Conservation (phyloP, 352 stramenopile genomes). For the Phytophthora citricola region DNA sequence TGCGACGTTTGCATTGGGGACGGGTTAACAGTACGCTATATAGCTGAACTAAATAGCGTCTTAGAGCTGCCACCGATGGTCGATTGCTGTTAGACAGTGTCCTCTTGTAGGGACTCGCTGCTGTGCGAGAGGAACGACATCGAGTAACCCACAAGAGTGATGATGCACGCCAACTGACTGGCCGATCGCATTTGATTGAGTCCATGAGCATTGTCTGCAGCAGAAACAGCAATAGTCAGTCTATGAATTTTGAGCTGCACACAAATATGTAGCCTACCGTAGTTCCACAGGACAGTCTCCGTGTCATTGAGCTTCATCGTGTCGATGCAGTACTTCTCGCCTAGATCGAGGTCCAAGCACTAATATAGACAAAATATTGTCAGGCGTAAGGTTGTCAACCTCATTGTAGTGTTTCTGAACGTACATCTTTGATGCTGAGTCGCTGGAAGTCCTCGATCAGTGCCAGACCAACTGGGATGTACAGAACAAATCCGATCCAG, state of each 20-base stretch:
- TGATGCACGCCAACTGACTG: constrained; percentile 50
- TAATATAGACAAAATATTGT: constrained; percentile 13
- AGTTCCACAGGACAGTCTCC: constrained; percentile 77
- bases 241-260: too few relatives aligned
- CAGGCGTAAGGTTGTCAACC: neutral
- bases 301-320: constrained; percentile 56
- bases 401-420: neutral
- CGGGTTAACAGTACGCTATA: neutral
- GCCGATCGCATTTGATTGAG: constrained; percentile 61
- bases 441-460: constrained; percentile 50
- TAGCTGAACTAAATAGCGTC: too few relatives aligned
- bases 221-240: neutral
- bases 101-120: constrained; percentile 31
- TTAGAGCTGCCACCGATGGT: neutral
- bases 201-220: constrained; percentile 30
- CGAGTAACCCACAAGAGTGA: constrained; percentile 58
- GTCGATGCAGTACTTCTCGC: constrained; percentile 63
- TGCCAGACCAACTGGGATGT: constrained; percentile 68
- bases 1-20: too few relatives aligned
- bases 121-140: constrained; percentile 56
- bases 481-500: constrained; percentile 72
- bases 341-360: constrained; percentile 55
- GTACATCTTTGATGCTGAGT: constrained; percentile 52
- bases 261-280: constrained; percentile 37
- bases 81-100: constrained; percentile 9